Evolutionary conservation across 805 yeast species (phyloP).

Genomic region (Wickerhamomyces kurtzmanii): DNA sequence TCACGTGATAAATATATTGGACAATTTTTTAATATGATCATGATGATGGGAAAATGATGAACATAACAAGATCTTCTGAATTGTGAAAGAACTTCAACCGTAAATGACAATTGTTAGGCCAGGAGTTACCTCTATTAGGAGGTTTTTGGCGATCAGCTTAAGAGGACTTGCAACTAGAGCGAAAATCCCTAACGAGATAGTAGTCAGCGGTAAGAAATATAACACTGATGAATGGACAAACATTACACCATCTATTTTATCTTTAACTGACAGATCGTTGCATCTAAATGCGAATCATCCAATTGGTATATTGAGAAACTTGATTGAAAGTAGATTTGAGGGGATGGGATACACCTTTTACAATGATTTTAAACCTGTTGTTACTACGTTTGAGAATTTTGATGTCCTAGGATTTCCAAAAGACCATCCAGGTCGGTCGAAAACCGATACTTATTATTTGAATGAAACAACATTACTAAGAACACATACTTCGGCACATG

Average conservation of each 20-base stretch:
- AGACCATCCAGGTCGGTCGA: slow-evolving; percentile 91
- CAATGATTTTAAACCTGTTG: slow-evolving; percentile 76
- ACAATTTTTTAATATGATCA: too few relatives aligned
- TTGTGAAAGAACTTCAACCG: too few relatives aligned
- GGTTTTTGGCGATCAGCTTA: too few relatives aligned
- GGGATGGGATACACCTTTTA: slow-evolving; percentile 68
- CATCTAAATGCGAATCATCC: slow-evolving; percentile 79
- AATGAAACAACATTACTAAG: slow-evolving; percentile 65
- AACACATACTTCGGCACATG: slow-evolving; percentile 97
- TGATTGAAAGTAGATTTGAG: slow-evolving; percentile 61
- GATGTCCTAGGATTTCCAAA: slow-evolving; percentile 85
- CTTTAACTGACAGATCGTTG: slow-evolving; percentile 59
- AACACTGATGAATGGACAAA: slow-evolving; percentile 76
- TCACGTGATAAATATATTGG: too few relatives aligned
- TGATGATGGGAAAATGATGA: too few relatives aligned
- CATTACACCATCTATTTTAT: slow-evolving; percentile 64
- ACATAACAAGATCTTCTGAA: too few relatives aligned
- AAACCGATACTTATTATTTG: slow-evolving; percentile 86
- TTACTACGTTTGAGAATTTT: slow-evolving; percentile 74
- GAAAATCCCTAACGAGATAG: slow-evolving; percentile 19
- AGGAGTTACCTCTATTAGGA: slow-evolving; percentile 6
- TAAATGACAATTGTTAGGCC: too few relatives aligned
- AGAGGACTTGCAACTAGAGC: not conserved
- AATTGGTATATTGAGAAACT: slow-evolving; percentile 69
- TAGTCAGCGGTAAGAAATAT: slow-evolving; percentile 40